Evolutionary conservation across 805 yeast species (phyloP), one percentile per base, ranked within the genome.

Genomic region (Hanseniaspora taiwanica): DNA sequence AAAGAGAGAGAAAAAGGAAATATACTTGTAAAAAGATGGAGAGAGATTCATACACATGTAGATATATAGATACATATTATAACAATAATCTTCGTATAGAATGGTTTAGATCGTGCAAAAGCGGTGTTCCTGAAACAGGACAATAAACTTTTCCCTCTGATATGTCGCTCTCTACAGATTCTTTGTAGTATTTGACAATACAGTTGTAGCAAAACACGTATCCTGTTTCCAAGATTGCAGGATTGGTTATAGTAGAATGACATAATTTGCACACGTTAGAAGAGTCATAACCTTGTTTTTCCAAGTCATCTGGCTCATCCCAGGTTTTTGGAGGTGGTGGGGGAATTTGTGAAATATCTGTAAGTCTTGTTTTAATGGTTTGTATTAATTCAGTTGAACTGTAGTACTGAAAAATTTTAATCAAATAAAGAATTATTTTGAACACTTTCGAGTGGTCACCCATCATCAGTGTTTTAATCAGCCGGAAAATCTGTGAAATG

Each of bases 391-490:
- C 84, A 13, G 86, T 76, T 20, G 81, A 72, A 45, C 76, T 75
- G 93, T 94, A 87, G 96, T 96, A 87, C 57, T 87, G 96, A 27
- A 85, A 65, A 49, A 87, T 83, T 59, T 85, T 84, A 44, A 87
- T 66, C 19, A 78, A 52, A 54, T 89, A 86, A 39, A 87, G 79
- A 2, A 93, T 83, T 0, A 80, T 68, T 0, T 96, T 96, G 59
- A 89, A 74, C 35, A 77, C 56, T 2, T 81, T 49, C 18, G 33
- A 25, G 29, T 14, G 10, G 5, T 13, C n/a, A n/a, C n/a, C n/a
- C n/a, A n/a, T n/a, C n/a, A n/a, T n/a, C n/a, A n/a, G n/a, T n/a
- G n/a, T n/a, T n/a, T n/a, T n/a, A n/a, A n/a, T n/a, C n/a, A n/a
- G n/a, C n/a, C n/a, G n/a, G n/a, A n/a, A n/a, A n/a, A n/a, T n/a